Evolutionary conservation across 1,139 yeast genomes (phyloP), one percentile per base, ranked within the genome.

Genomic region (Candida dubliniensis): DNA sequence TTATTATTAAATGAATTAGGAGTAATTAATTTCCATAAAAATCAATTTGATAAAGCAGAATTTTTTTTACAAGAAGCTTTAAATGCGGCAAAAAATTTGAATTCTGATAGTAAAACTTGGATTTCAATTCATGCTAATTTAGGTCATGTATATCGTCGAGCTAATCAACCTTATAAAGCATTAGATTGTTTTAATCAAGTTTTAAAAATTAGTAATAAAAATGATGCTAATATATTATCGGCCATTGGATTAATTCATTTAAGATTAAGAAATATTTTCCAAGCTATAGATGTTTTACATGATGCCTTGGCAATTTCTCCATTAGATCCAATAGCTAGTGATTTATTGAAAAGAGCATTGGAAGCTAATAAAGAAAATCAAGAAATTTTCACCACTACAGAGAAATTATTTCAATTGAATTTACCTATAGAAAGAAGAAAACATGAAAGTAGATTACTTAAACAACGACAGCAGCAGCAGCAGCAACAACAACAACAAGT

Each of bases 1-100:
- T 66, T 93, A 38, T 67, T 93, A 37, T 69, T 95, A 47, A 95
- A 95, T 63, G 99, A 95, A 61, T 69, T 91, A 58, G 99, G 98
- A 2, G 98, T 95, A 1, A 81, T 91, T 11, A 76, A 82, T 57
- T 95, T 88, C 61, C 95, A 91, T 60, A 84, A 82, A 54, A 75
- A 77, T 50, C 87, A 88, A 44, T 71, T 86, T 31, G 63, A 66
- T 25, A 79, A 75, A 50, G 96, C 98, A 0, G 95, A 88, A 57
- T 65, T 74, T 23, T 84, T 76, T 57, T 80, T 95, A 54, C 76
- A 76, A 43, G 83, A 81, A 53, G 98, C 98, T 0, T 68, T 87
- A 33, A 75, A 76, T 10, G 85, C 88, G 0, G 87, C 95, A 1
- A 78, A 77, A 49, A 75, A 76, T 48, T 70, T 87, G 47, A 86